phyloP scores from a whole-genome alignment of 768 basidiomycete species.

The Pisolithus tinctorius region DNA sequence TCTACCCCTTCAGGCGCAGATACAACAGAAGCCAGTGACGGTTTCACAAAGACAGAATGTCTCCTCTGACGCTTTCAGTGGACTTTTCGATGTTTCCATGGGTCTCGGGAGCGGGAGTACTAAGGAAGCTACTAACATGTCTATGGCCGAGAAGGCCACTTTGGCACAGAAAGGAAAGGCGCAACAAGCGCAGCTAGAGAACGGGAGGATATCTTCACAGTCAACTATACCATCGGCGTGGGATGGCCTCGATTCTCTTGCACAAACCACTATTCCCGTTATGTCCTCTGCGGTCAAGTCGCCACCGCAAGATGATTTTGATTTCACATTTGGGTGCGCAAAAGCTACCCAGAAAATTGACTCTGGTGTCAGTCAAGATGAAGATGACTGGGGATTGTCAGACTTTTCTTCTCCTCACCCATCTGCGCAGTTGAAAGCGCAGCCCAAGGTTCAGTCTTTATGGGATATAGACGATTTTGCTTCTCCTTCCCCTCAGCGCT shows the following conservation, averaged over 20 bases:
- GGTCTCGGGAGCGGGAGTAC: constrained; percentile 2
- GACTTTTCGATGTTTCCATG: constrained; percentile 47
- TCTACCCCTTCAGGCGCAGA: constrained; percentile 14
- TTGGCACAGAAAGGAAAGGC: constrained; percentile 44
- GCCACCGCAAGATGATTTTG: constrained; percentile 7
- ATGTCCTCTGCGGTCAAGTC: background rate
- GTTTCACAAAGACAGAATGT: constrained; percentile 14
- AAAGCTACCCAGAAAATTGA: background rate
- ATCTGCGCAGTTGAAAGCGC: background rate
- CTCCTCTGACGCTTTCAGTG: constrained; percentile 63
- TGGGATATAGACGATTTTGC: constrained; percentile 45
- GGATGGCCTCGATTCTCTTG: constrained; percentile 59
- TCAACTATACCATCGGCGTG: constrained; percentile 37
- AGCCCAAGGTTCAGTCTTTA: constrained; percentile 18
- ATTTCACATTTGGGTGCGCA: constrained; percentile 19
- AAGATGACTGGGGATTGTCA: constrained; percentile 42
- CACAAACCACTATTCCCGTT: constrained; percentile 13
- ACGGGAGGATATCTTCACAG: constrained; percentile 8
- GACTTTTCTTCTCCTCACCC: constrained; percentile 23
- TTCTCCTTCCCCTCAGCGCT: constrained; percentile 12
- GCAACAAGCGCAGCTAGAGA: constrained; percentile 15
- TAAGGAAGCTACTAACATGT: constrained; percentile 36
- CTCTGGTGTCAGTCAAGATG: constrained; percentile 4
- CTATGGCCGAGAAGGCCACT: constrained; percentile 69
- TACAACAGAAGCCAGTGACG: constrained; percentile 18